Evolutionary conservation across 2,329 filamentous ascomycete genomes (phyloP), one percentile per base, ranked within the genome.

Genomic region (Verticillium zaregamsianum): DNA sequence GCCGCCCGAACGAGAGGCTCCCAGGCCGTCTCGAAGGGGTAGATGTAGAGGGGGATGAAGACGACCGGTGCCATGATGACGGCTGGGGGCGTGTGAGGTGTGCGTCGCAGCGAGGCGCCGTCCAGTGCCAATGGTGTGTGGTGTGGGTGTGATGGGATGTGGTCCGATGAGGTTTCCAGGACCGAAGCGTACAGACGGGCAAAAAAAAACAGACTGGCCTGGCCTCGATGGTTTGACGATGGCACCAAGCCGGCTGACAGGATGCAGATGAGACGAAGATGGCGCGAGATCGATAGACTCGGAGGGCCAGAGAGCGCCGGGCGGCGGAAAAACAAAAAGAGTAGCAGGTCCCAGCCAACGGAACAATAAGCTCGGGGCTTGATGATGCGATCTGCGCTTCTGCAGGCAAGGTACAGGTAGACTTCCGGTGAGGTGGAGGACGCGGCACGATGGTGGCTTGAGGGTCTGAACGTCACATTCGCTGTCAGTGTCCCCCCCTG

Each of bases 41-140:
- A 74, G 39, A 74, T 74, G 71, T 74, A 74, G 25, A 74, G 66
- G 20, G 72, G 72, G 23, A 73, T 60, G 49, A 73, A 62, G 39
- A 73, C 62, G 57, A 72, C 69, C 5, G 68, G 66, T 23, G 45
- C 39, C 54, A 62, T 62, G 40, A 31, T 58, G 57, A 49, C 8
- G 17, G 3, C 15, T 31, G 28, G n/a, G 28, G 28, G 11, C 28
- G 56, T 15, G 17, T 20, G 35, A 40, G 31, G 45, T 35, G 33
- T 35, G 33, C 9, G 33, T 35, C 33, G 33, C 33, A 35, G n/a
- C 28, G 28, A 28, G 5, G 28, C 5, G 28, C 28, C 28, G 28
- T 28, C 28, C 28, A 28, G 28, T 5, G 28, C 6, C 5, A 28
- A 12, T 23, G 55, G 8, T 14, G 31, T 37, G 55, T 28, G 28